Evolutionary conservation across 2,329 filamentous ascomycete genomes (phyloP).

Genomic region (Periconia sp.): DNA sequence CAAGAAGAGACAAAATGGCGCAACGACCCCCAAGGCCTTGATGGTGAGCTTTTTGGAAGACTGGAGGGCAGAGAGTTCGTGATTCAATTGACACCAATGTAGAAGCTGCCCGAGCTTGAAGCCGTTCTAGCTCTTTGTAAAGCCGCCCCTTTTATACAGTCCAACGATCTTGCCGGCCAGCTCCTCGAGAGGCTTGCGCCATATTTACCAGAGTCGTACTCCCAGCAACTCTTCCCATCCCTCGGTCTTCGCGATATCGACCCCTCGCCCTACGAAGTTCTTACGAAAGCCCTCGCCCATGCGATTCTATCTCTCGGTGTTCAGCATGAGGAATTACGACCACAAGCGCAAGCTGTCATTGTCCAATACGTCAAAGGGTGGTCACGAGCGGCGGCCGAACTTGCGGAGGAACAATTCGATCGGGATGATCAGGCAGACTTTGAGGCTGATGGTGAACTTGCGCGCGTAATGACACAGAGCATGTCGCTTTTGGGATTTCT

Average conservation of each 20-base stretch:
- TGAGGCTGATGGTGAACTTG: constrained; percentile 55
- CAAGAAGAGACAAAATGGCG: constrained; percentile 4
- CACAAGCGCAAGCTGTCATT: constrained; percentile 66
- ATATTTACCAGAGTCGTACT: constrained; percentile 83
- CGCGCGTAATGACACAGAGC: constrained; percentile 71
- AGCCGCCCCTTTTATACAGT: constrained; percentile 75
- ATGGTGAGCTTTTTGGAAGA: constrained; percentile 34
- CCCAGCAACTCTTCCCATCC: constrained; percentile 75
- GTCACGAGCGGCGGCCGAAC: constrained; percentile 59
- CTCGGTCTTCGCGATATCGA: constrained; percentile 81
- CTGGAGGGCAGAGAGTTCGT: neutral
- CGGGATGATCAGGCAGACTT: constrained; percentile 57
- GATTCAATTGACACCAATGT: neutral
- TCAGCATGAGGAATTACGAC: constrained; percentile 69
- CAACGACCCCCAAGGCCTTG: constrained; percentile 28
- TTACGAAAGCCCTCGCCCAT: constrained; percentile 76
- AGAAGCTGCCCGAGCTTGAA: constrained; percentile 90
- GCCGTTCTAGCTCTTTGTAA: constrained; percentile 89
- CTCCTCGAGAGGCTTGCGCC: constrained; percentile 77
- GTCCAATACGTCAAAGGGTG: constrained; percentile 74
- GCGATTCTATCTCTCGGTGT: constrained; percentile 81
- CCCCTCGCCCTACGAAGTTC: constrained; percentile 83
- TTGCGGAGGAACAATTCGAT: constrained; percentile 57
- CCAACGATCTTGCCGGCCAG: constrained; percentile 71
- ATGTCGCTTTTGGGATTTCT: constrained; percentile 90